These are phyloP conservation scores for Basipetospora sp. DNA, from an alignment of 2,329 filamentous ascomycete species.

Conservation along the genomic window DNA sequence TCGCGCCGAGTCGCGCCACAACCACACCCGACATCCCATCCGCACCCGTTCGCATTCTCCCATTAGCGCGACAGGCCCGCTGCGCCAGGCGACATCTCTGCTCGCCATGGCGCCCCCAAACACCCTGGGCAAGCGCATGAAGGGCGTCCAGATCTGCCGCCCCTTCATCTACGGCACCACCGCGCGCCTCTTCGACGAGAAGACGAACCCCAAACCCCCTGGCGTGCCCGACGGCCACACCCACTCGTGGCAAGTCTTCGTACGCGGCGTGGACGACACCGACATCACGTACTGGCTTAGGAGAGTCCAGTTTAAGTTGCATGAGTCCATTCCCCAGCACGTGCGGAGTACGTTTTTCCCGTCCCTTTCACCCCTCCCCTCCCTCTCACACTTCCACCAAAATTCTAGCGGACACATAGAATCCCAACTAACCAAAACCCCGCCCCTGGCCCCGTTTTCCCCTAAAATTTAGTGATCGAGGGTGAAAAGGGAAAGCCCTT, in stretches of 20 bases:
- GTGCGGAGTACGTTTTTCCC: conserved; percentile 48
- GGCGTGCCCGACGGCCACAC: conserved; percentile 80
- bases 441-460: neutral
- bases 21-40: neutral
- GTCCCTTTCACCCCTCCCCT: neutral
- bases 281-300: conserved; percentile 92
- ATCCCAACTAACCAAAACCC: no score
- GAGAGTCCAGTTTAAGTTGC: conserved; percentile 94
- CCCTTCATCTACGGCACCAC: conserved; percentile 67
- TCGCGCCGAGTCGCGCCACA: neutral
- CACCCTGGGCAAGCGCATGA: conserved; percentile 46
- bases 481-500: conserved; percentile 56
- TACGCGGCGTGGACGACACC: conserved; percentile 75
- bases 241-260: conserved; percentile 90
- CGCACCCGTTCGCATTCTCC: no score
- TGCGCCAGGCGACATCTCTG: neutral
- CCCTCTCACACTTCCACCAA: neutral
- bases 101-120: conserved; percentile 44
- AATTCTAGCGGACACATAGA: no score
- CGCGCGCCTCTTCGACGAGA: conserved; percentile 62
- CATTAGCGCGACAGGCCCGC: neutral
- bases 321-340: conserved; percentile 89
- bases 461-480: conserved; percentile 44
- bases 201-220: conserved; percentile 60
- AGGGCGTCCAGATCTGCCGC: conserved; percentile 48